Evolutionary conservation across 768 basidiomycete species (phyloP).

Genomic region (Sporobolomyces phaffii): DNA sequence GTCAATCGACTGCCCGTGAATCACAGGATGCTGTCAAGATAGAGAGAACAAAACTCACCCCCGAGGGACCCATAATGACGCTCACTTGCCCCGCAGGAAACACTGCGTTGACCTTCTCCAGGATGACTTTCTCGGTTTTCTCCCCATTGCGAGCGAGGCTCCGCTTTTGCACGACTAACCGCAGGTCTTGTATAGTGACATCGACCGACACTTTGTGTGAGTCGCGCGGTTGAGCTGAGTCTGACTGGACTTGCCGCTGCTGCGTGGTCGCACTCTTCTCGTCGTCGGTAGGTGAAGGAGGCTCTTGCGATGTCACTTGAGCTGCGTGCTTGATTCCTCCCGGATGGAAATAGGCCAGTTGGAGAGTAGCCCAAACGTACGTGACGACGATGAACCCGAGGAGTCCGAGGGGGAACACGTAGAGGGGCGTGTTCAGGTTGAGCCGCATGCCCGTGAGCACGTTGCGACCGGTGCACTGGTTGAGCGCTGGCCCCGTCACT

Average conservation of each 20-base stretch:
- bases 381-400: conserved; percentile 45
- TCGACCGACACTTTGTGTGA: conserved; percentile 43
- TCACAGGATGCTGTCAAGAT: too few relatives aligned
- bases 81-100: conserved; percentile 49
- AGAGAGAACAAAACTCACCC: too few relatives aligned
- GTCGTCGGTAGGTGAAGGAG: background rate
- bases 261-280: too few relatives aligned
- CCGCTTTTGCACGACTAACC: conserved; percentile 16
- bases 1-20: too few relatives aligned
- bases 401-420: conserved; percentile 41
- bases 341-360: conserved; percentile 46
- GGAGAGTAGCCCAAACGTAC: conserved; percentile 44
- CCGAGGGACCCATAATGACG: conserved; percentile 45
- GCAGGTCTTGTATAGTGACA: conserved; percentile 42
- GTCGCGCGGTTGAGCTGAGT: conserved; percentile 35
- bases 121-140: conserved; percentile 43
- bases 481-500: conserved; percentile 39
- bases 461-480: conserved; percentile 48
- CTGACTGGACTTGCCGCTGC: too few relatives aligned
- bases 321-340: conserved; percentile 48
- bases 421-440: conserved; percentile 39
- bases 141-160: conserved; percentile 17
- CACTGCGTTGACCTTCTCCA: conserved; percentile 44
- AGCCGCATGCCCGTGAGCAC: conserved; percentile 48
- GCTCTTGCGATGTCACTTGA: conserved; percentile 21